Evolutionary conservation across 805 yeast genomes (phyloP).

Genomic region (Ogataea henricii): DNA sequence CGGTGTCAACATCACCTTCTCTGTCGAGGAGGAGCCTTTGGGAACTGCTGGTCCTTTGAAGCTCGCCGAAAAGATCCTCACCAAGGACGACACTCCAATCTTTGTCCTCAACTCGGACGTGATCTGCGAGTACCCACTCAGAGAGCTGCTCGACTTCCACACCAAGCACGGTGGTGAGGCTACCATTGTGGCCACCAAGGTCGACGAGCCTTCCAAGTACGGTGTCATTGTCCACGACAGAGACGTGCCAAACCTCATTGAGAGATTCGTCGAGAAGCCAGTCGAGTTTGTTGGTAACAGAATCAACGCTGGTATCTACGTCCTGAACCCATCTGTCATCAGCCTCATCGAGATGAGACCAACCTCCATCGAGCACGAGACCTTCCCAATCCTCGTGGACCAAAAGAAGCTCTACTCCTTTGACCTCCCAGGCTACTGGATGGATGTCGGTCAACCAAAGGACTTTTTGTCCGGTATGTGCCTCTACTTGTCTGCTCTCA

Average conservation of each 20-base stretch:
- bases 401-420: constrained; percentile 86
- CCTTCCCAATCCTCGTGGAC: constrained; percentile 95
- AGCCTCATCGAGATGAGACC: constrained; percentile 97
- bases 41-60: constrained; percentile 99
- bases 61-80: constrained; percentile 90
- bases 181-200: constrained; percentile 99
- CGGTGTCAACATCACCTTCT: constrained; percentile 93
- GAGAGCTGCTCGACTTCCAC: constrained; percentile 91
- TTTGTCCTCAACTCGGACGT: constrained; percentile 98
- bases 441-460: constrained; percentile 99
- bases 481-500: constrained; percentile 81
- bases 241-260: constrained; percentile 92
- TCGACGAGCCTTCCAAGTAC: constrained; percentile 98
- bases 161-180: constrained; percentile 95
- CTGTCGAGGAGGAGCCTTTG: constrained; percentile 98
- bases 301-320: constrained; percentile 98
- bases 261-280: constrained; percentile 99
- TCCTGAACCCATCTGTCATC: constrained; percentile 95
- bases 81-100: constrained; percentile 94
- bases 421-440: constrained; percentile 99
- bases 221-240: constrained; percentile 99
- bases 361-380: constrained; percentile 98
- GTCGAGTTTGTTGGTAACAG: constrained; percentile 99
- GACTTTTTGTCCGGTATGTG: constrained; percentile 97
- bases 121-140: constrained; percentile 97